Conservation (phyloP, 192 early-diverging fungal species). For the Paraglomus brasilianum region DNA sequence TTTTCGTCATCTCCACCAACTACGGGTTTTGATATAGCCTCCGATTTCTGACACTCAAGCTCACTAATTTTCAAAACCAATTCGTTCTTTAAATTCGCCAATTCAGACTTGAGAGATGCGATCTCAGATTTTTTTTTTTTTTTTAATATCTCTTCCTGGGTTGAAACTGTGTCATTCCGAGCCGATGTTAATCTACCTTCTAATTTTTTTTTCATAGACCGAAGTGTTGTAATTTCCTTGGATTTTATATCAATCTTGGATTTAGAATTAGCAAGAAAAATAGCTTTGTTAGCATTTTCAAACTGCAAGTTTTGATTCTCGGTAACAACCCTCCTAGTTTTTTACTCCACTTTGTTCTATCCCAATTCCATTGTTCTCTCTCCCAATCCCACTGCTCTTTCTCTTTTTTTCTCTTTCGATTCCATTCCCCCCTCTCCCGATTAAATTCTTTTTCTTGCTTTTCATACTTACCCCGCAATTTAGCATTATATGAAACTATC, state of each 20-base stretch:
- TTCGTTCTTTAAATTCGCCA: too few species aligned
- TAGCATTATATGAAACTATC: conserved; percentile 8
- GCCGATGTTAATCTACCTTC: conserved; percentile 16
- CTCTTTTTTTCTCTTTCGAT: conserved; percentile 16
- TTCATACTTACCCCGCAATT: conserved; percentile 1
- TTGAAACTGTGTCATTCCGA: conserved; percentile 16
- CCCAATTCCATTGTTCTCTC: background rate
- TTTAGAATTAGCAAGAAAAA: conserved; percentile 22
- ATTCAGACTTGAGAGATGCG: background rate
- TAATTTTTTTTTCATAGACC: conserved; percentile 21
- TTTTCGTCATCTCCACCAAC: conserved; percentile 9
- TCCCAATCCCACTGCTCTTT: background rate
- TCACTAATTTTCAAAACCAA: conserved; percentile 1
- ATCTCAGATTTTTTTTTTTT: conserved; percentile 22
- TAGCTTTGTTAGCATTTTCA: conserved; percentile 4
- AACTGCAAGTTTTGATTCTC: background rate
- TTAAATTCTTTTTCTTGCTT: conserved; percentile 17
- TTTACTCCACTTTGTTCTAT: too few species aligned
- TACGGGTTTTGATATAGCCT: conserved; percentile 6
- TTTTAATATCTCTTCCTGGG: too few species aligned
- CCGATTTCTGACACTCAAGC: conserved; percentile 21
- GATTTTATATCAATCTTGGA: conserved; percentile 10
- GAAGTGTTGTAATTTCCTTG: conserved; percentile 20
- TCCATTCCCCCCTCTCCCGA: background rate
- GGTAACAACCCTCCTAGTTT: background rate